A percentile compares a stretch with the other conserved stretches of the same genome.
Evolutionary conservation across 495 filamentous ascomycete genomes (phyloP).

Genomic region (Darksidea phi): DNA sequence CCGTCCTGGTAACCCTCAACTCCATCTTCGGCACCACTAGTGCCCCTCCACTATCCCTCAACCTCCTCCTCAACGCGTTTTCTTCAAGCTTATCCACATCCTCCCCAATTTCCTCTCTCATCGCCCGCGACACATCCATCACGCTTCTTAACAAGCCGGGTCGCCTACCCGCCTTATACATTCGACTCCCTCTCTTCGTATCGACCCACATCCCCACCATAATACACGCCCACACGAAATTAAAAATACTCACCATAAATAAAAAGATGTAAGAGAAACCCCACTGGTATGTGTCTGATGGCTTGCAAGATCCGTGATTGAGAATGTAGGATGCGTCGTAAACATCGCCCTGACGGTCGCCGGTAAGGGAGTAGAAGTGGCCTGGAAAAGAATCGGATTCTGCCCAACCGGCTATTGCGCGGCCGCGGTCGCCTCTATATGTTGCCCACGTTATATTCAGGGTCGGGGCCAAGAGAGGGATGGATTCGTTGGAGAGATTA

Average conservation of each 20-base stretch:
- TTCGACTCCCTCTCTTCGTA: conserved; percentile 27
- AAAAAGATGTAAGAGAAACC: conserved; percentile 39
- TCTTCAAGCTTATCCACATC: conserved; percentile 24
- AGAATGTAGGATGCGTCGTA: conserved; percentile 11
- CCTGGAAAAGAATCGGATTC: neutral
- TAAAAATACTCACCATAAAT: conserved; percentile 32
- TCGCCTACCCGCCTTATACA: conserved; percentile 30
- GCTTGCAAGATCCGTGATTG: conserved; percentile 16
- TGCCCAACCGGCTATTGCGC: too few relatives aligned
- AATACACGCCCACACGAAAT: conserved; percentile 36
- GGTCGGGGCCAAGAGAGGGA: too few relatives aligned
- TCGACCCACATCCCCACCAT: conserved; percentile 38
- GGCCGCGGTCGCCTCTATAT: too few relatives aligned
- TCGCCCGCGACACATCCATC: conserved; percentile 31
- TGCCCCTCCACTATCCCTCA: conserved; percentile 24
- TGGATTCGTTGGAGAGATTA: too few relatives aligned
- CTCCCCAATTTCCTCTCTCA: conserved; percentile 35
- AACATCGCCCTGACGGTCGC: neutral
- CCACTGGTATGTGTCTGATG: conserved; percentile 33
- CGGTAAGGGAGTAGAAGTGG: neutral
- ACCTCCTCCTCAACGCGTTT: conserved; percentile 29
- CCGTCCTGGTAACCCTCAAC: conserved; percentile 14
- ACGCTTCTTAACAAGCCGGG: conserved; percentile 30
- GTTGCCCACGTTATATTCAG: too few relatives aligned
- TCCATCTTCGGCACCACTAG: conserved; percentile 19